Conservation (phyloP, 805 yeast genomes). For the Zygotorulaspora danielsina region DNA sequence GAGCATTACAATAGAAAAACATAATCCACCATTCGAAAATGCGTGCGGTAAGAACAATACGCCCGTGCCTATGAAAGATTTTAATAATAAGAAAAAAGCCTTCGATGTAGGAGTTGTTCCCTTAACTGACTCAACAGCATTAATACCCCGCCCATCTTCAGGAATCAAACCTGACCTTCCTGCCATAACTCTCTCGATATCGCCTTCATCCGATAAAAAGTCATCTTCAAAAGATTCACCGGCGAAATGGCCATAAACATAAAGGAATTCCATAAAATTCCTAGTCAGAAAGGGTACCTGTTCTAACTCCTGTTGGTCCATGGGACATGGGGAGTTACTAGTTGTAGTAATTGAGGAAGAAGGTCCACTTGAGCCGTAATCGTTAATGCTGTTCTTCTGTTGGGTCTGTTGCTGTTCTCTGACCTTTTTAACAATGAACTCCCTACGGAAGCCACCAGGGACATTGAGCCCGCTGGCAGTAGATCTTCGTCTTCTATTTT, state of each 20-base stretch:
- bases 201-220: slow-evolving; percentile 43
- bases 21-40: slow-evolving; percentile 66
- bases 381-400: slow-evolving; percentile 17
- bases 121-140: slow-evolving; percentile 32
- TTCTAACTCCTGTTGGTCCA: slow-evolving; percentile 26
- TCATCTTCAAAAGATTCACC: slow-evolving; percentile 78
- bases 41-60: slow-evolving; percentile 67
- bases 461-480: slow-evolving; percentile 65
- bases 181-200: slow-evolving; percentile 27
- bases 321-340: slow-evolving; percentile 10
- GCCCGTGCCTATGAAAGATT: slow-evolving; percentile 77
- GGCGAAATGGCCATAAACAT: slow-evolving; percentile 81
- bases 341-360: slow-evolving; percentile 12
- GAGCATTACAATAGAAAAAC: slow-evolving; percentile 51
- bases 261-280: slow-evolving; percentile 71
- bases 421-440: slow-evolving; percentile 47
- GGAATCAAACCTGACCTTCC: slow-evolving; percentile 12
- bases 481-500: slow-evolving; percentile 49
- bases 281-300: slow-evolving; percentile 53
- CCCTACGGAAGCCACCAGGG: slow-evolving; percentile 82
- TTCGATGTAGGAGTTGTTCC: slow-evolving; percentile 72
- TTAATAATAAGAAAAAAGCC: slow-evolving; percentile 65
- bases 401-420: slow-evolving; percentile 28
- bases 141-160: slow-evolving; percentile 8
- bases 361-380: slow-evolving; percentile 12